These are phyloP conservation scores for Dictyostelium firmibasis DNA, from an alignment of 78 protist genomes.

Conservation along the genomic window DNA sequence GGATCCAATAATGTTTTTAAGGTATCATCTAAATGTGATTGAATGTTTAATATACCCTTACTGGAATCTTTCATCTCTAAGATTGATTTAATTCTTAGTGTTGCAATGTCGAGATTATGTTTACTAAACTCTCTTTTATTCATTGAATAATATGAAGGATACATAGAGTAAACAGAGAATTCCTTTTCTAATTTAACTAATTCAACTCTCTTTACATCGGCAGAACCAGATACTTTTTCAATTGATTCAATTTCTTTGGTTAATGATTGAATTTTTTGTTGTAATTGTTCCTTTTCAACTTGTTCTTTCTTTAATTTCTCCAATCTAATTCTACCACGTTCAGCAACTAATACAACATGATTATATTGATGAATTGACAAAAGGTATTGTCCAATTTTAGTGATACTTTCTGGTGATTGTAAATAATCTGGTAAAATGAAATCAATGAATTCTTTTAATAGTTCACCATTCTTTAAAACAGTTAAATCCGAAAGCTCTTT, in stretches of 20 bases:
- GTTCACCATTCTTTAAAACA: slow-evolving; percentile 9
- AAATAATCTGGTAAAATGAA: slow-evolving; percentile 35
- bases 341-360: slow-evolving; percentile 54
- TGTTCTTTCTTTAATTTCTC: slow-evolving; percentile 3
- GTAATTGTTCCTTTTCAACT: background rate
- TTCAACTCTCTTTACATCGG: background rate
- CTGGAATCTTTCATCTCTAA: slow-evolving; percentile 53
- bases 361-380: slow-evolving; percentile 27
- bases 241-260: slow-evolving; percentile 30
- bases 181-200: background rate
- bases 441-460: slow-evolving; percentile 48
- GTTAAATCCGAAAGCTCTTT: background rate
- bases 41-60: background rate
- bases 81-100: slow-evolving; percentile 11
- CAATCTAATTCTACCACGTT: slow-evolving; percentile 38
- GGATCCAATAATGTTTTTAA: slow-evolving; percentile 41
- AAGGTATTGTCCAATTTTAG: slow-evolving; percentile 23
- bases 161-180: background rate
- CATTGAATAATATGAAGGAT: background rate
- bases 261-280: background rate
- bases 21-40: slow-evolving; percentile 27
- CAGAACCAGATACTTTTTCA: slow-evolving; percentile 1
- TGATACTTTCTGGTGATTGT: slow-evolving; percentile 29
- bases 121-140: background rate
- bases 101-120: slow-evolving; percentile 3